phyloP scores from a whole-genome alignment of 192 early-diverging fungal genomes.

The Coemansia sp. region DNA sequence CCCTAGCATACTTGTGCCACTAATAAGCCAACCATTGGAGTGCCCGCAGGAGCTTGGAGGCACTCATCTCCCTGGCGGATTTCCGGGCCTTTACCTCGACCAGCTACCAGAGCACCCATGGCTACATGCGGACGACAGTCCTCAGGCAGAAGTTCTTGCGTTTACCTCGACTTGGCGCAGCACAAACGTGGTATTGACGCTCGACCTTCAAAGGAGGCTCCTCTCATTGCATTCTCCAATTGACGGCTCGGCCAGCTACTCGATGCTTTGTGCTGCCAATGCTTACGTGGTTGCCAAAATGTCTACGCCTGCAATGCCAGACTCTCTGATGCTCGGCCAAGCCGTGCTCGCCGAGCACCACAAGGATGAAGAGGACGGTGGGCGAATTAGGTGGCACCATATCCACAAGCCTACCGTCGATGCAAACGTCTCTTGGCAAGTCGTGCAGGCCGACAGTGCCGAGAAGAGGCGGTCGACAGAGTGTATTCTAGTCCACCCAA shows the following conservation, averaged over 20 bases:
- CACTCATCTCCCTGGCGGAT: slow-evolving; percentile 47
- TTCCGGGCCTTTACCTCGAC: slow-evolving; percentile 70
- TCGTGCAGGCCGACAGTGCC: slow-evolving; percentile 6
- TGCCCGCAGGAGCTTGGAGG: slow-evolving; percentile 14
- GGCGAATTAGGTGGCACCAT: slow-evolving; percentile 20
- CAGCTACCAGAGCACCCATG: slow-evolving; percentile 50
- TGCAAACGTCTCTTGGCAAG: slow-evolving; percentile 15
- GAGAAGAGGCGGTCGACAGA: slow-evolving; percentile 11
- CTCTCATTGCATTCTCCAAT: slow-evolving; percentile 58
- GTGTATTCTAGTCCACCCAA: slow-evolving; percentile 39
- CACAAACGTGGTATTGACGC: slow-evolving; percentile 34
- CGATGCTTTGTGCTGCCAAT: slow-evolving; percentile 47
- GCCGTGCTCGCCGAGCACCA: background rate
- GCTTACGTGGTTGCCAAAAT: slow-evolving; percentile 49
- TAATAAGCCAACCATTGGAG: slow-evolving; percentile 16
- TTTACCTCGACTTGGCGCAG: slow-evolving; percentile 48
- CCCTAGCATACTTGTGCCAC: slow-evolving; percentile 22
- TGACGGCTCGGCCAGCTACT: slow-evolving; percentile 47
- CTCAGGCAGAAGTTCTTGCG: slow-evolving; percentile 20
- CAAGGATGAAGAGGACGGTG: background rate
- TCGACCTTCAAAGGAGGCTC: slow-evolving; percentile 50
- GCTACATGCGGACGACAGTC: slow-evolving; percentile 8
- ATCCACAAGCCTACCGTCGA: background rate
- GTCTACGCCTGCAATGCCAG: slow-evolving; percentile 60
- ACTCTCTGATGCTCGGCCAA: slow-evolving; percentile 37